Base-by-base conservation (phyloP, 768 basidiomycete genomes). In the Mycena alexandri region DNA sequence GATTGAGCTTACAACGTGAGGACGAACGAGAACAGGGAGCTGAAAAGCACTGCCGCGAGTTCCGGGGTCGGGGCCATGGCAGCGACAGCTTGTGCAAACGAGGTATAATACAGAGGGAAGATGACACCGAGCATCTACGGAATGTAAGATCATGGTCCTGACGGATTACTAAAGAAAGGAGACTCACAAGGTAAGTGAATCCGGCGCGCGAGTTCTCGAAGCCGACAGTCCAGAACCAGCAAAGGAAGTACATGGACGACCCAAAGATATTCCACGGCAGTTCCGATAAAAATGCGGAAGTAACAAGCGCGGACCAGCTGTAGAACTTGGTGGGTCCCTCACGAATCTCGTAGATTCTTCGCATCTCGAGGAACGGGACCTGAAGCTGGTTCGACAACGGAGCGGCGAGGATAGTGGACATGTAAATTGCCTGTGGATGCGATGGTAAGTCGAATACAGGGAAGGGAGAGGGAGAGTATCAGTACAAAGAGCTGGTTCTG, bases 221-320 rank as follows among this genome's bases (percentile, higher is more conserved):
- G 0, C 90, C 90, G 55, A 90, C 87, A 6, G 89, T 89, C 87
- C 87, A 91, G 76, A 84, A 92, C 90, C 90, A 92, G 71, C 84
- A 86, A 58, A 90, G 71, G 79, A 86, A 93, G 77, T 89, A 84
- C 10, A 92, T 61, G 0, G 83, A 80, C 2, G 89, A 87, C 38
- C 86, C 85, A 4, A 87, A 11, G 38, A 90, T 83, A 67, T 90
- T 89, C 86, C 87, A 89, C 2, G 89, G 89, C 0, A 90, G 58
- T 67, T 89, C 89, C 8, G 86, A 81, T 12, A 90, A 71, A 56
- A 90, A 79, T 71, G 87, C 85, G 0, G 88, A 81, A 0, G 86
- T 85, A 25, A 89, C 68, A 19, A 90, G 79, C 0, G 88, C 87
- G 0, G 84, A 81, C 90, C 90, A 92, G 63, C 82, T 84, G 76